A percentile compares a stretch with the other conserved stretches of the same genome.
These are phyloP conservation scores for Conticribra guillardii DNA, from an alignment of 108 stramenopile species.

Conservation along the genomic window DNA sequence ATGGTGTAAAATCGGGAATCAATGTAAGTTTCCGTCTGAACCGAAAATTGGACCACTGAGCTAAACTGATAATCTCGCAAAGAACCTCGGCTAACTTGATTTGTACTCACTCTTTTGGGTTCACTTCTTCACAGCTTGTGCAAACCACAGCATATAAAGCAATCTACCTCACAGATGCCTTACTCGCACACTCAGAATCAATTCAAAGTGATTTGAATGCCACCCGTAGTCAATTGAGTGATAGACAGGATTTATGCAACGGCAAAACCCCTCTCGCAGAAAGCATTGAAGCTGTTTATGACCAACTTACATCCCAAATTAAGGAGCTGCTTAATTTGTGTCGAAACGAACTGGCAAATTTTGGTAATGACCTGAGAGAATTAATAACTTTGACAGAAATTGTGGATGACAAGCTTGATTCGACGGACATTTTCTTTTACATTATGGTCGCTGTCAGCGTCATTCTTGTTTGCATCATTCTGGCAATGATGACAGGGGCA, in stretches of 20 bases:
- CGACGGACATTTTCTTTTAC: conserved; percentile 11
- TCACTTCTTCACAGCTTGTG: conserved; percentile 10
- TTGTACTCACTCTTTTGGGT: background rate
- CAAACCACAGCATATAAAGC: conserved; percentile 7
- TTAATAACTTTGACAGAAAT: background rate
- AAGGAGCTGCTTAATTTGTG: background rate
- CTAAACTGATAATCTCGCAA: background rate
- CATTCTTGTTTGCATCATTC: conserved; percentile 6
- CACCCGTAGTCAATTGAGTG: background rate
- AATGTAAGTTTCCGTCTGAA: conserved; percentile 7
- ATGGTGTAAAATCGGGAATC: background rate
- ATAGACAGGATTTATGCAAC: conserved; percentile 1
- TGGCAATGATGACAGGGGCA: conserved; percentile 21
- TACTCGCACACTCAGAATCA: conserved; percentile 9
- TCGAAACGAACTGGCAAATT: background rate
- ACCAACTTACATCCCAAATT: background rate
- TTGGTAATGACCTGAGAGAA: background rate
- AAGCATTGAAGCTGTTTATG: background rate
- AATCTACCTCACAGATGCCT: conserved; percentile 14
- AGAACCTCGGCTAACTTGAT: background rate
- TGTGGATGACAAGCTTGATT: conserved; percentile 3
- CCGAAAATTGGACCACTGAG: background rate
- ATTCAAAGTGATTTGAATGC: background rate
- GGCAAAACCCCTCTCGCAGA: background rate
- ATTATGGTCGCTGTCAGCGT: conserved; percentile 17